Conservation (phyloP, 768 basidiomycete species). For the Gymnopilus junonius region DNA sequence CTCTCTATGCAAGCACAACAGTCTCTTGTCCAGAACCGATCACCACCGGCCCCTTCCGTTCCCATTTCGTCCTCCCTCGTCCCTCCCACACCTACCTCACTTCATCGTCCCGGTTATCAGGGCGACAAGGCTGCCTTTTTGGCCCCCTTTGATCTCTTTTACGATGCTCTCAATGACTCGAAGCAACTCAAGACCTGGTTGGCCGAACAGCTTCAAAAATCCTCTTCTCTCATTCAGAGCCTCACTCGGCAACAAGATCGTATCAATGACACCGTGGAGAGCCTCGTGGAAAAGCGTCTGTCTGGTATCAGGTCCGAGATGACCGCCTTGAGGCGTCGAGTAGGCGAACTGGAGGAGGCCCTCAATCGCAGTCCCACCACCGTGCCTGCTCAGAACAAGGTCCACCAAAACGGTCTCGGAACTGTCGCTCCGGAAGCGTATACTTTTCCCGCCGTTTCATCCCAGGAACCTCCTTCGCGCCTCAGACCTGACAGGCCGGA, state of each 20-base stretch:
- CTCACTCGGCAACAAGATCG: slow-evolving; percentile 66
- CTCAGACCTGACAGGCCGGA: slow-evolving; percentile 32
- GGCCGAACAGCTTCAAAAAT: slow-evolving; percentile 70
- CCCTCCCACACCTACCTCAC: slow-evolving; percentile 70
- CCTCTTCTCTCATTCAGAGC: slow-evolving; percentile 55
- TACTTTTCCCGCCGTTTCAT: slow-evolving; percentile 47
- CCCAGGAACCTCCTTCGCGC: slow-evolving; percentile 21
- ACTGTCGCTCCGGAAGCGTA: slow-evolving; percentile 34
- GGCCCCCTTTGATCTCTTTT: slow-evolving; percentile 82
- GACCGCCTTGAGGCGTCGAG: slow-evolving; percentile 55
- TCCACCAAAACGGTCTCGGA: slow-evolving; percentile 22
- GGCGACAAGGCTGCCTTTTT: slow-evolving; percentile 79
- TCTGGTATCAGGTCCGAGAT: slow-evolving; percentile 67
- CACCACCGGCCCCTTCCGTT: slow-evolving; percentile 55
- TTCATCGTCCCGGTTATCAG: slow-evolving; percentile 62
- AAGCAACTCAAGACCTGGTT: slow-evolving; percentile 81
- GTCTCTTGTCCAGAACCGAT: slow-evolving; percentile 45
- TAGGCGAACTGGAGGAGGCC: slow-evolving; percentile 71
- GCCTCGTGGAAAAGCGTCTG: slow-evolving; percentile 63
- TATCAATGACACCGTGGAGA: slow-evolving; percentile 61
- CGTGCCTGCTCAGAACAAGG: slow-evolving; percentile 11
- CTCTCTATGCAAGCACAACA: slow-evolving; percentile 33
- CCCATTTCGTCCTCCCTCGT: slow-evolving; percentile 70
- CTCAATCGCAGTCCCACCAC: slow-evolving; percentile 21
- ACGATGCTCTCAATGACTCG: slow-evolving; percentile 82